Evolutionary conservation across 768 basidiomycete genomes (phyloP), one percentile per base, ranked within the genome.

Genomic region (Hericium rajendrae): DNA sequence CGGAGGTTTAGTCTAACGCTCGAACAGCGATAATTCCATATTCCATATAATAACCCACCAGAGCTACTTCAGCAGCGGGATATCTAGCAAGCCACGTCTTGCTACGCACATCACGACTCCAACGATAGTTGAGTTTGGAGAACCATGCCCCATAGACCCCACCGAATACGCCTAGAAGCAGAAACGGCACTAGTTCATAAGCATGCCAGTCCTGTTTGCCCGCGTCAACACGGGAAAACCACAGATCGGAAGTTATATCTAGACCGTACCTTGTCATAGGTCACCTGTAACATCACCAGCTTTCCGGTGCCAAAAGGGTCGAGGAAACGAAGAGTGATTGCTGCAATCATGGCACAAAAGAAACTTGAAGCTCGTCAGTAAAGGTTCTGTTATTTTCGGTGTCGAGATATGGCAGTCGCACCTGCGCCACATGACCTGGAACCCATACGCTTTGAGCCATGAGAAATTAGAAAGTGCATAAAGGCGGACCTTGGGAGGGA

Each of bases 301-400:
- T 97, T 97, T 22, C 93, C 93, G 4, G 91, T 95, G 13, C 92
- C 90, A 66, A 97, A 97, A 0, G 97, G 97, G 69, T 99, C 89
- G 38, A 98, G 83, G 59, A 94, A 87, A 72, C 85, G 81, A 48
- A 99, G 75, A 0, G 95, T 95, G 64, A 97, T 87, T 1, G 95
- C 95, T 2, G 97, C 97, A 62, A 98, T 91, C 80, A 98, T 85
- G 2, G 97, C 97, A 67, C 97, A 98, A 70, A 99, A 94, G 73
- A 99, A 99, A 65, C 92, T 95, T 67, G 15, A 66, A 55, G 57
- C 67, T n/a, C 57, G 43, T 40, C 16, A 51, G 20, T 72, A 74
- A 64, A 73, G 74, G 22, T 66, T 73, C 48, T 49, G 2, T 16
- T 22, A n/a, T 24, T 20, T 11, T 24, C 32, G 16, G 16, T 2